Conservation (phyloP, 1,139 yeast species). For the Taphrina populina region DNA sequence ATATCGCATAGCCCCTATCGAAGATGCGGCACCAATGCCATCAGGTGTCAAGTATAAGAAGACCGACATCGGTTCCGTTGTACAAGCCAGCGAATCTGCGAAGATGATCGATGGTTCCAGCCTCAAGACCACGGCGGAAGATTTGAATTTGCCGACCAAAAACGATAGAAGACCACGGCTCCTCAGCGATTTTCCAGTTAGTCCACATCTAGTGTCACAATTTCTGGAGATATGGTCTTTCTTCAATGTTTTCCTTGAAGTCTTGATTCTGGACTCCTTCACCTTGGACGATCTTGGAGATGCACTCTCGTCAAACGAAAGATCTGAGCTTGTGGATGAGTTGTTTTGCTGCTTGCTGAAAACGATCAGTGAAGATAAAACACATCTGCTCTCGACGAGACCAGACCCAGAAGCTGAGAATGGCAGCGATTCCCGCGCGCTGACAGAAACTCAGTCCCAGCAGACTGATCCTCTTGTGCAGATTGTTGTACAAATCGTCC, state of each 20-base stretch:
- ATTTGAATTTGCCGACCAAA: constrained; percentile 36
- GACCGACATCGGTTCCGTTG: constrained; percentile 39
- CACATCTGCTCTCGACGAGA: constrained; percentile 36
- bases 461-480: not conserved
- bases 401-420: too few relatives aligned
- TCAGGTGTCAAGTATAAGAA: constrained; percentile 34
- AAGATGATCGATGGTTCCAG: constrained; percentile 2
- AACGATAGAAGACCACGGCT: constrained; percentile 39
- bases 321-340: constrained; percentile 64
- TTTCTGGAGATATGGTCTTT: constrained; percentile 70
- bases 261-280: constrained; percentile 65
- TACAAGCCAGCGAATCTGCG: not conserved
- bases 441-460: too few relatives aligned
- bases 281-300: constrained; percentile 76
- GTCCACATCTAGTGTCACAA: constrained; percentile 40
- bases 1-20: constrained; percentile 45
- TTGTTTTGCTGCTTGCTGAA: constrained; percentile 61
- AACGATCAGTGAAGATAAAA: constrained; percentile 42
- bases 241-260: constrained; percentile 65
- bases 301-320: constrained; percentile 55
- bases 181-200: constrained; percentile 33
- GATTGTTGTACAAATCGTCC: constrained; percentile 41
- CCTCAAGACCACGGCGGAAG: constrained; percentile 34
- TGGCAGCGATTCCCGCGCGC: constrained; percentile 51
- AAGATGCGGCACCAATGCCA: constrained; percentile 38